Evolutionary conservation across 106 monocot species (phyloP), one percentile per base, ranked within the genome.

Genomic region (Amphibolis antarctica): DNA sequence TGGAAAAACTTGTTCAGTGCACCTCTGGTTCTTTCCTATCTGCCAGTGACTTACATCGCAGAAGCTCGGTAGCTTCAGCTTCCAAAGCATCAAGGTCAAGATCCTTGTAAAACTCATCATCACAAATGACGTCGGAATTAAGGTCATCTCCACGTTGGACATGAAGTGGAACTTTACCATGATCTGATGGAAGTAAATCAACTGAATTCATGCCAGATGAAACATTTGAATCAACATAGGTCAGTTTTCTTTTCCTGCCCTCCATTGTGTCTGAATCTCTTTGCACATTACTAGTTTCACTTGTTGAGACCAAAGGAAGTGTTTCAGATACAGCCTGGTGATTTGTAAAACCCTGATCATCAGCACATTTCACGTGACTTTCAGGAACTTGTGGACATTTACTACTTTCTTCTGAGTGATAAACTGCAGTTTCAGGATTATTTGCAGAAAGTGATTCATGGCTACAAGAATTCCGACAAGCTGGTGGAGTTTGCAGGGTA

Each of bases 61-160:
- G 50, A 46, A 80, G 59, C 42, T 83, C 73, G 15, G 90, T 66
- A 27, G 96, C 96, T 65, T 98, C 83, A 67, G 75, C 85, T 68
- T 98, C 96, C 19, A 98, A 62, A 67, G 80, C 80, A 80, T 96
- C 96, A 62, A 98, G 80, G 83, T 98, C 90, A 51, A 98, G 66
- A 25, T 69, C 64, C 76, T 73, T 58, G 54, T 82, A 98, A 57
- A 98, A 91, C 66, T 83, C 87, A 62, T 98, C 94, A 71, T 75
- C 84, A 17, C 25, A 76, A 12, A 59, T 53, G 18, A 68, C 21
- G 51, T 73, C 44, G 21, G 44, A 23, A 46, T 53, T 48, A 22
- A 26, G 12, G 28, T 61, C 64, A 46, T 50, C 24, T 12, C 21
- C 49, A 54, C 62, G 44, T 26, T 29, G 69, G 54, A 18, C 21